Conservation (phyloP, 1,139 yeast species). For the Keqinozyma sinolaborantium region DNA sequence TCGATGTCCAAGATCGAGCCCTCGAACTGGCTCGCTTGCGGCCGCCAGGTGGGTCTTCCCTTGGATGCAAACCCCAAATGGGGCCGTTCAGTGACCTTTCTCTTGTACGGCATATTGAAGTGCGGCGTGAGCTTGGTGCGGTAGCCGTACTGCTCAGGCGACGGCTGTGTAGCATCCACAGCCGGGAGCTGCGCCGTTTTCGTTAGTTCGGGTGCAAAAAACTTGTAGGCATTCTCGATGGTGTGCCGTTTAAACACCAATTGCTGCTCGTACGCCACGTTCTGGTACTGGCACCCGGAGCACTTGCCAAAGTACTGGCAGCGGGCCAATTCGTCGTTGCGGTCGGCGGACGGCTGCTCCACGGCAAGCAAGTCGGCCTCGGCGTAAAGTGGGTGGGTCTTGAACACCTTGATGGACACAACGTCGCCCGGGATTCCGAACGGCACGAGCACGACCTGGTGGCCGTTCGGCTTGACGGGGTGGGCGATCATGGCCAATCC, state of each 20-base stretch:
- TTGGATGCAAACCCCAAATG: slow-evolving; percentile 86
- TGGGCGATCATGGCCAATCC: slow-evolving; percentile 63
- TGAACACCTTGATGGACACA: slow-evolving; percentile 67
- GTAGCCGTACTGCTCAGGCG: slow-evolving; percentile 75
- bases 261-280: slow-evolving; percentile 69
- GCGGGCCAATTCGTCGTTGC: slow-evolving; percentile 49
- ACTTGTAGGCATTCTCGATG: slow-evolving; percentile 77
- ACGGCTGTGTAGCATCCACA: slow-evolving; percentile 65
- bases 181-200: slow-evolving; percentile 47
- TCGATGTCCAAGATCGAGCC: slow-evolving; percentile 76
- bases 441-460: slow-evolving; percentile 64
- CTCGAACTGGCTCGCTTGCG: slow-evolving; percentile 45
- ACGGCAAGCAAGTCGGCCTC: slow-evolving; percentile 73
- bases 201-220: slow-evolving; percentile 55
- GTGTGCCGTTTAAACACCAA: slow-evolving; percentile 68
- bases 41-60: slow-evolving; percentile 72
- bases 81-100: slow-evolving; percentile 49
- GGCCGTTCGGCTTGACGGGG: slow-evolving; percentile 42
- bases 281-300: slow-evolving; percentile 92
- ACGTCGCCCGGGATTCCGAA: slow-evolving; percentile 86
- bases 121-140: slow-evolving; percentile 96
- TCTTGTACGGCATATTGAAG: slow-evolving; percentile 72
- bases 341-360: slow-evolving; percentile 33
- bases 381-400: slow-evolving; percentile 71
- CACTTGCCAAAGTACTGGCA: slow-evolving; percentile 47